Base-by-base conservation (phyloP, 257 asterid species). In the Prunella vulgaris region DNA sequence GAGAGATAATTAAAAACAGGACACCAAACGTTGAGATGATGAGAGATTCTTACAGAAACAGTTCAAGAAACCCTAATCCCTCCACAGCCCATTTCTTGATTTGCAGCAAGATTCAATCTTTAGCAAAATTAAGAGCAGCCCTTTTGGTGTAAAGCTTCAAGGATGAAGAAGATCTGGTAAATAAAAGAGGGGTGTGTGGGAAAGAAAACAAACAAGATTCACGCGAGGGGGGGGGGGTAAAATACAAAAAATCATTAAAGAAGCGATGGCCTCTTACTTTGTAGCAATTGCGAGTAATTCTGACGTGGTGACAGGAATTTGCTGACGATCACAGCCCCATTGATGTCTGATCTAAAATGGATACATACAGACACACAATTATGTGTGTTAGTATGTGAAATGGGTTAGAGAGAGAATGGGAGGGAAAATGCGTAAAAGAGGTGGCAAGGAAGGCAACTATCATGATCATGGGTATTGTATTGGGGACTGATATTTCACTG, bases 81-180 rank as follows among this genome's bases (percentile, higher is more conserved):
- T 72, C 79, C 81, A 68, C 52, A 69, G 63, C 77, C 81, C 83
- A 82, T 79, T 21, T 78, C 67, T 70, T 66, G 35, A 25, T 60
- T 68, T 18, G 10, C 73, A 66, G 59, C 15, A 42, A 74, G 37
- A 40, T n/a, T 27, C 30, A 32, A 22, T 56, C 59, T 68, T n/a
- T 46, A 46, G 21, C 10, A 25, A 7, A 63, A 6, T 3, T 24
- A 56, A 22, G 13, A 64, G n/a, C 8, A 20, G 25, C 32, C 61
- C 67, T 21, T 35, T 40, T 65, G 32, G 25, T 10, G 35, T 5
- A 59, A 37, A 13, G 56, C 33, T 25, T 0, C 42, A 18, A 25
- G 56, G 44, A 32, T 18, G 14, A 64, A 1, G 9, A 32, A 69
- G 72, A 79, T 66, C 74, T 62, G 71, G 73, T 7, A 10, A 67